Conservation (phyloP, 257 asterid species). For the Linaria vulgaris region DNA sequence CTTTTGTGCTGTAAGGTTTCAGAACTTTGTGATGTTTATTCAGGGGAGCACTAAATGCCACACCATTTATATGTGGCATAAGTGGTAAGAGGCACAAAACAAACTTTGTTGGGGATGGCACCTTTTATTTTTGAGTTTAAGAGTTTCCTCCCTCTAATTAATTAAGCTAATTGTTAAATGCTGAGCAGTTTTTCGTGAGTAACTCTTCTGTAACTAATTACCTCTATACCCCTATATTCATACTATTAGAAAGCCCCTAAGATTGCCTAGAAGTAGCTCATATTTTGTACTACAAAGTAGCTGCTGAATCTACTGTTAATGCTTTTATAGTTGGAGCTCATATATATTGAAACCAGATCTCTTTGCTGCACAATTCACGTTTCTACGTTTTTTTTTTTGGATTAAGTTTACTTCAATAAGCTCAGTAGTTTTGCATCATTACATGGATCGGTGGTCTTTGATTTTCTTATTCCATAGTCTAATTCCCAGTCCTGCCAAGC, state of each 20-base stretch:
- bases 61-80: not conserved
- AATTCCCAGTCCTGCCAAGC: too few species aligned
- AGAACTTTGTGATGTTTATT: conserved; percentile 3
- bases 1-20: not conserved
- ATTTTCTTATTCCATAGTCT: too few species aligned
- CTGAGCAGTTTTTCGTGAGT: not conserved
- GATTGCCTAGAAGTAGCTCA: not conserved
- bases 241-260: not conserved
- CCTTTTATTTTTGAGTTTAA: conserved; percentile 1
- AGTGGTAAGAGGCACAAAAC: not conserved
- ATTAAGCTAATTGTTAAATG: not conserved
- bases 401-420: conserved; percentile 6
- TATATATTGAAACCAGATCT: not conserved
- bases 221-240: not conserved
- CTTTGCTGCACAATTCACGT: too few species aligned
- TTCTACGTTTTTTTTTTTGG: too few species aligned
- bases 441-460: not conserved
- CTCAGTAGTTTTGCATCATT: not conserved
- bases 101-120: conserved; percentile 7
- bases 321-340: not conserved
- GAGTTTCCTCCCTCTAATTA: not conserved
- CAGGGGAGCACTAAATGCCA: not conserved
- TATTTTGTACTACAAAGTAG: not conserved
- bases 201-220: not conserved
- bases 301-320: not conserved